Evolutionary conservation across 768 basidiomycete genomes (phyloP).

Genomic region (Xanthoconium stramineum): DNA sequence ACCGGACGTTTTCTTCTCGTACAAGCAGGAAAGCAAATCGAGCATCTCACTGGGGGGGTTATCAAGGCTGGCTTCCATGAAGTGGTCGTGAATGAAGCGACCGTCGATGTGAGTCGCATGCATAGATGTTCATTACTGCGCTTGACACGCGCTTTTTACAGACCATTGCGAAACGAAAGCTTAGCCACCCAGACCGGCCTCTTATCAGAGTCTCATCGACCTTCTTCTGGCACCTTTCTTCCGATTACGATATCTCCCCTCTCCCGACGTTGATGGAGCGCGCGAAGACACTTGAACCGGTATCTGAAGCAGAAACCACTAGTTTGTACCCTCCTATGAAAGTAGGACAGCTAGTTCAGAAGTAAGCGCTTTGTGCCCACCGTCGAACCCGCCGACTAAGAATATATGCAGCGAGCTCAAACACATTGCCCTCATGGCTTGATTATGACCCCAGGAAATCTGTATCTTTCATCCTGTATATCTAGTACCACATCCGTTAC

Average conservation of each 20-base stretch:
- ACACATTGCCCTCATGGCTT: constrained; percentile 79
- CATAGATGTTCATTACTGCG: not conserved
- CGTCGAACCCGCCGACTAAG: constrained; percentile 2
- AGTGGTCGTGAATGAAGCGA: constrained; percentile 84
- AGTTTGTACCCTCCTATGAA: constrained; percentile 66
- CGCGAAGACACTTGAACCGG: constrained; percentile 44
- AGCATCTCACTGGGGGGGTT: constrained; percentile 78
- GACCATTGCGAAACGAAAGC: constrained; percentile 62
- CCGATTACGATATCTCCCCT: constrained; percentile 74
- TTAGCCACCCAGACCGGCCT: constrained; percentile 68
- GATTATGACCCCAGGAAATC: constrained; percentile 17
- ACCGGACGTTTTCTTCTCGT: constrained; percentile 82
- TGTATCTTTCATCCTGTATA: not conserved
- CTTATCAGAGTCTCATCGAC: constrained; percentile 94
- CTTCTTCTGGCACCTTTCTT: constrained; percentile 93
- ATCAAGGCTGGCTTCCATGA: constrained; percentile 95
- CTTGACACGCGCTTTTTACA: constrained; percentile 25
- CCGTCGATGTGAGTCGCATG: constrained; percentile 53
- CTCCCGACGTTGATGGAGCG: constrained; percentile 52
- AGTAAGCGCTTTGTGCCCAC: constrained; percentile 41
- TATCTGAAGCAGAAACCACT: constrained; percentile 28
- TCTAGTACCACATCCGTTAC: not conserved
- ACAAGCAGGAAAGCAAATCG: constrained; percentile 94
- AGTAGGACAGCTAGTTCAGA: constrained; percentile 86
- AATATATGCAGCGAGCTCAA: constrained; percentile 60